Conservation (phyloP, 2,329 filamentous ascomycete genomes). For the Cladosporium oxysporum region DNA sequence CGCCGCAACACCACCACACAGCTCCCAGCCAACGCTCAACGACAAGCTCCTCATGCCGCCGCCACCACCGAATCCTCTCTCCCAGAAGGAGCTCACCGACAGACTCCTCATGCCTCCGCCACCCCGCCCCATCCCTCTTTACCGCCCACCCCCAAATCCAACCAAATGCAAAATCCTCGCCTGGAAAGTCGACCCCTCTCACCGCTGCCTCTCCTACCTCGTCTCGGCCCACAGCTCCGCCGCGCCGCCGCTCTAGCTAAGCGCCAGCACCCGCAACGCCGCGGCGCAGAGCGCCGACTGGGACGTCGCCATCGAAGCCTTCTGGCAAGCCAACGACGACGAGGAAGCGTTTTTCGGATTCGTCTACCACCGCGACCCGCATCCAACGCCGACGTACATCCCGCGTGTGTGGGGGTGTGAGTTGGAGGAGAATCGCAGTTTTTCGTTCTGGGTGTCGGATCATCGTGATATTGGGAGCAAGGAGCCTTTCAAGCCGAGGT, state of each 20-base stretch:
- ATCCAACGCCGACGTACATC: background rate
- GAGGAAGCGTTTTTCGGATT: background rate
- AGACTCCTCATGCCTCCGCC: background rate
- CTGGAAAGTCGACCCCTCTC: background rate
- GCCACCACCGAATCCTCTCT: background rate
- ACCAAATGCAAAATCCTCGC: background rate
- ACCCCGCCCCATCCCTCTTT: background rate
- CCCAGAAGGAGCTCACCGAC: background rate
- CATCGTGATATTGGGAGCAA: background rate
- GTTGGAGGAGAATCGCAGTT: background rate
- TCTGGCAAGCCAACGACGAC: background rate
- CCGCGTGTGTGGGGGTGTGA: background rate
- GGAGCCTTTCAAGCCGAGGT: background rate
- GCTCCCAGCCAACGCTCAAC: background rate
- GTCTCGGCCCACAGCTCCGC: background rate
- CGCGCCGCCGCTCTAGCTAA: background rate
- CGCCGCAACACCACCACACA: slow-evolving; percentile 1
- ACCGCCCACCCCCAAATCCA: background rate
- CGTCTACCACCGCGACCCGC: background rate
- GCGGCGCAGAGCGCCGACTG: background rate
- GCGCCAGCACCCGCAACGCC: background rate
- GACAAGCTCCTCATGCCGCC: background rate
- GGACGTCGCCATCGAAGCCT: background rate
- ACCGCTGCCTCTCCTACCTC: slow-evolving; percentile 7
- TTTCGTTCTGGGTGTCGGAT: slow-evolving; percentile 1